A percentile compares a stretch with the other conserved stretches of the same genome.
Conservation (phyloP, 2,329 filamentous ascomycete species). For the Helminthosporium solani region DNA sequence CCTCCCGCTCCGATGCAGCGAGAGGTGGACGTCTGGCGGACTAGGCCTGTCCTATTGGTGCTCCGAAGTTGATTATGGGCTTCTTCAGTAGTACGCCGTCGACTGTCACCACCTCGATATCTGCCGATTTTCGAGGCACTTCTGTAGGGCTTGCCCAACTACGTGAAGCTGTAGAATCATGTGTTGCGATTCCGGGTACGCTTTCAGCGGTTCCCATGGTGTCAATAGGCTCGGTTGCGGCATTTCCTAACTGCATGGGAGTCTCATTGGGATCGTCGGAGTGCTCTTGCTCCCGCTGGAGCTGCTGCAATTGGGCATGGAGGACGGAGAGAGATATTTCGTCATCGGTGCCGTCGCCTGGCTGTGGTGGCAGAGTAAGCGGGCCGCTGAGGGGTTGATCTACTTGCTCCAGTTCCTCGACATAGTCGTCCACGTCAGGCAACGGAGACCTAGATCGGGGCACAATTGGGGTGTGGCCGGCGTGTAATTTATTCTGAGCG, state of each 20-base stretch:
- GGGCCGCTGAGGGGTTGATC: conserved; percentile 32
- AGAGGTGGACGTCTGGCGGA: background rate
- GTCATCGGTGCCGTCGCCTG: conserved; percentile 32
- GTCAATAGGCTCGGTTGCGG: background rate
- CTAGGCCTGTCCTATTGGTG: conserved; percentile 35
- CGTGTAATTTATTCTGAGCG: conserved; percentile 35
- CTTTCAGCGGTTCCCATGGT: background rate
- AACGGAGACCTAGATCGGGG: conserved; percentile 19
- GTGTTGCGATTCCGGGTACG: no score
- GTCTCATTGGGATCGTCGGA: background rate
- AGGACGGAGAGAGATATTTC: conserved; percentile 31
- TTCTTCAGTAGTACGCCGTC: conserved; percentile 41
- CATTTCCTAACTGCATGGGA: background rate
- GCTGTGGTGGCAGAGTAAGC: conserved; percentile 34
- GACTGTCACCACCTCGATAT: conserved; percentile 19
- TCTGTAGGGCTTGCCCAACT: conserved; percentile 28
- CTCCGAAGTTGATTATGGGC: conserved; percentile 37
- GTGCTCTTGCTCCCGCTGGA: conserved; percentile 24
- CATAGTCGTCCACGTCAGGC: conserved; percentile 11
- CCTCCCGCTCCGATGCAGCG: no score
- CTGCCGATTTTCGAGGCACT: conserved; percentile 14
- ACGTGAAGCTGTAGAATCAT: conserved; percentile 6
- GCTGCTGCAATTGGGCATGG: conserved; percentile 27
- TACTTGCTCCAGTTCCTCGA: background rate
- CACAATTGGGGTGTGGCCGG: conserved; percentile 40